Base-by-base conservation (phyloP, 441 rosid species). In the Pelargonium citronellum region DNA sequence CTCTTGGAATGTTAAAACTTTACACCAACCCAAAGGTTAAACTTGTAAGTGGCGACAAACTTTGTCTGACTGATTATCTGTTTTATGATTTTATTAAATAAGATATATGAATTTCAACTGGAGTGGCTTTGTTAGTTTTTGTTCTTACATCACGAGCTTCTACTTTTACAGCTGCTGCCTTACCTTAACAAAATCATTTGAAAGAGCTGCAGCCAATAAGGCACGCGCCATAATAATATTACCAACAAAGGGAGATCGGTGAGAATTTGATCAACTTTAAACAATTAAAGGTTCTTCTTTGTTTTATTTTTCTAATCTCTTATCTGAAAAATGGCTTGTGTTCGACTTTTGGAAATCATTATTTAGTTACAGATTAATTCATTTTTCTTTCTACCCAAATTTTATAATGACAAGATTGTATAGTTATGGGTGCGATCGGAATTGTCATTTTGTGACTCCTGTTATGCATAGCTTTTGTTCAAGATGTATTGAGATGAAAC, bases 211-310 rank as follows among this genome's bases (percentile, higher is more conserved):
- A 19, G 97, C 96, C 62, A 71, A 70, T 75, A 85, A 77, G 83
- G 99, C 97, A 10, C 95, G 96, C 75, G 93, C 97, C 69, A 86
- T 94, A 79, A 87, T 94, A 66, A 87, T 94, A 79, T 79, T 94
- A 80, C 94, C 99, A 73, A 83, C 91, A 8, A 86, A 85, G 75
- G 91, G 89, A 76, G 96, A 94, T 77, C 74, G 87, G 99, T 94
- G 79, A 80, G 86, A 75, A 51, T 7, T 12, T 73, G 71, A 44
- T 79, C 70, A 67, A 65, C 41, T 34, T 76, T 67, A 66, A 51
- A 68, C n/a, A 55, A 63, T 16, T 15, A 47, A 2, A 37, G 22
- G 61, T 58, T 64, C 70, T 51, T 34, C 34, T 67, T 39, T 60
- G 22, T 20, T 60, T 20, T 17, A 37, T 37, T 22, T 60, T 60